Base-by-base conservation (phyloP, 106 monocot genomes). In the Platanthera guangdongensis region DNA sequence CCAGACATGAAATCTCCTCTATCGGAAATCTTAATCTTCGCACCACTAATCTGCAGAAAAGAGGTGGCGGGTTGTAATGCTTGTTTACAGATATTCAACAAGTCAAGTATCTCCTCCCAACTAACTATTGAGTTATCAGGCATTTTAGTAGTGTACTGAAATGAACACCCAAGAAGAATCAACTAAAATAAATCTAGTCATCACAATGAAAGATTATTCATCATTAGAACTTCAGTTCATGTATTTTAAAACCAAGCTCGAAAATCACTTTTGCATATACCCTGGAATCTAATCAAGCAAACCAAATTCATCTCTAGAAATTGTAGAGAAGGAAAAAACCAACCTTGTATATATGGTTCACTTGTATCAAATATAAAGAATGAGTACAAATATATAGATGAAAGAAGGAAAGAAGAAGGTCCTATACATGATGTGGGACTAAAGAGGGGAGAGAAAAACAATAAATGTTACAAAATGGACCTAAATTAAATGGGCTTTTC, bases 1-100 rank as follows among this genome's bases (percentile, higher is more conserved):
- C 93, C 96, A 14, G 91, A 59, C 51, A 97, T 86, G 80, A 93
- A 97, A 86, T 97, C 96, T 46, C 96, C 96, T 86, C 93, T 85
- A 83, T 97, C 96, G 49, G 96, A 97, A 87, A 97, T 89, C 83
- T 91, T 97, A 50, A 97, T 86, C 75, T 87, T 82, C 19, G 93
- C 96, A 78, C 96, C 91, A 72, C 96, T 97, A 60, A 71, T 78
- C 96, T 97, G 87, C 55, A 87, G 10, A 50, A 51, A 21, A 19
- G 7, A 51, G 22, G 10, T 8, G 18, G 46, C 9, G 39, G 39
- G 9, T 8, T 39, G 67, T 39, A 11, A 48, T 70, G 45, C 47
- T 70, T 70, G 47, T 48, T 70, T 70, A 39, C 53, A 10, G 12
- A 39, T 12, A 67, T 25, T 22, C 59, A 39, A 67, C 7, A 19